Base-by-base conservation (phyloP, 1,139 yeast genomes). In the Hansenula lynferdii region DNA sequence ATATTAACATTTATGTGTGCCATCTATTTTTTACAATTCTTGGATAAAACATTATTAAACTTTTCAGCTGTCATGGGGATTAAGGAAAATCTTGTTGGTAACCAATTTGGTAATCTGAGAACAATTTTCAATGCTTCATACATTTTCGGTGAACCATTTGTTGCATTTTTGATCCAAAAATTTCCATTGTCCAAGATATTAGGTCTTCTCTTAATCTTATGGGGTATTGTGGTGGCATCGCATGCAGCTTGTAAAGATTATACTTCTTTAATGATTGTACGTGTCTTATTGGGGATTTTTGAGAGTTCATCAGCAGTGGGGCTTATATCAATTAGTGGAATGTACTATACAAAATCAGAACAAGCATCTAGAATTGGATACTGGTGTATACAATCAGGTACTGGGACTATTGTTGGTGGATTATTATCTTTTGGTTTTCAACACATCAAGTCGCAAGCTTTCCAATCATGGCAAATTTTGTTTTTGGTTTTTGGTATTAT, bases 231-330 rank as follows among this genome's bases (percentile, higher is more conserved):
- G 5, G 57, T 77, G 31, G 62, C 72, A 27, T 71, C 71, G 38
- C 79, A 72, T 48, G 65, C 76, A 20, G 79, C 77, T 2, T 66
- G 72, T 39, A 61, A 64, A 36, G 56, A 63, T 7, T 76, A 74
- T 48, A 75, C 72, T 5, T 70, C 79, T 0, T 60, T 74, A 29
- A 60, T 77, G 56, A 68, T 72, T 14, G 65, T 72, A 11, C 60
- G 84, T 34, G 69, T 72, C 10, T 46, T 77, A 10, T 53, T 79
- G 24, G 89, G 87, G 1, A 55, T 69, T 38, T 64, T 77, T 33
- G 87, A 81, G 53, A 65, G 75, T 35, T 65, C 75, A 5, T 63
- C 75, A 41, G 72, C 80, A 16, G 85, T 84, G 2, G 80, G 80
- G 0, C 72, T 76, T 48, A 72, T 79, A 22, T 68, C 80, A 19